phyloP scores from a whole-genome alignment of 2,329 filamentous ascomycete species.

The Zymoseptoria passerinii region DNA sequence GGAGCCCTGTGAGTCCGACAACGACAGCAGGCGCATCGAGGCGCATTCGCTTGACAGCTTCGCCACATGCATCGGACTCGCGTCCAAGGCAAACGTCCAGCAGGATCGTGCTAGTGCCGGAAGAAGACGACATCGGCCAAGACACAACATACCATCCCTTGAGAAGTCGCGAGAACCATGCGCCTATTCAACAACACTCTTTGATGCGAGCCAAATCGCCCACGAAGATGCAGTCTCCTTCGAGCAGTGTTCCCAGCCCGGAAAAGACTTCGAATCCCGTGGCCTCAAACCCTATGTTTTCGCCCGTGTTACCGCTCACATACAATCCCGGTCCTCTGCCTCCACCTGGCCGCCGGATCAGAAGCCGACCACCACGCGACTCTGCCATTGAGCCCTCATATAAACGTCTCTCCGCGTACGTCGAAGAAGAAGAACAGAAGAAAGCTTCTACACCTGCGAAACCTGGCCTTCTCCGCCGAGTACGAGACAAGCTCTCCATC shows the following conservation, averaged over 20 bases:
- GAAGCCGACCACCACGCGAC: not conserved
- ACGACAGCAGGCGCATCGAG: not conserved
- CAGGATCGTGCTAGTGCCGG: conserved; percentile 1
- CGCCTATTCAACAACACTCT: conserved; percentile 15
- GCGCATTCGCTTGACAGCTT: conserved; percentile 13
- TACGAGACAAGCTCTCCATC: not conserved
- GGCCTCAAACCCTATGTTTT: not conserved
- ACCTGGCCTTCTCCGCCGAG: not conserved
- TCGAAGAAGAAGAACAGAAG: not conserved
- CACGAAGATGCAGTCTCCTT: conserved; percentile 12
- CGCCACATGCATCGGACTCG: conserved; percentile 19
- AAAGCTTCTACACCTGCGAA: not conserved
- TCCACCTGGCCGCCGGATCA: not conserved
- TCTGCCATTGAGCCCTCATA: not conserved
- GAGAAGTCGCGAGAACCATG: conserved; percentile 10
- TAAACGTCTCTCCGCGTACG: not conserved
- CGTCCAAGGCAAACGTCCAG: conserved; percentile 18
- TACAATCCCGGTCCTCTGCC: not conserved
- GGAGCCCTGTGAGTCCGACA: not conserved
- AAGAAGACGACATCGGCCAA: not conserved
- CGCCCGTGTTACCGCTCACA: not conserved
- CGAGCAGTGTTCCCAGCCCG: not conserved
- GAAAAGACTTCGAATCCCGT: not conserved
- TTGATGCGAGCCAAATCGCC: conserved; percentile 19
- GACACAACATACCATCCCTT: conserved; percentile 19